Evolutionary conservation across 2,329 filamentous ascomycete genomes (phyloP), one percentile per base, ranked within the genome.

Genomic region (Cordyceps javanica): DNA sequence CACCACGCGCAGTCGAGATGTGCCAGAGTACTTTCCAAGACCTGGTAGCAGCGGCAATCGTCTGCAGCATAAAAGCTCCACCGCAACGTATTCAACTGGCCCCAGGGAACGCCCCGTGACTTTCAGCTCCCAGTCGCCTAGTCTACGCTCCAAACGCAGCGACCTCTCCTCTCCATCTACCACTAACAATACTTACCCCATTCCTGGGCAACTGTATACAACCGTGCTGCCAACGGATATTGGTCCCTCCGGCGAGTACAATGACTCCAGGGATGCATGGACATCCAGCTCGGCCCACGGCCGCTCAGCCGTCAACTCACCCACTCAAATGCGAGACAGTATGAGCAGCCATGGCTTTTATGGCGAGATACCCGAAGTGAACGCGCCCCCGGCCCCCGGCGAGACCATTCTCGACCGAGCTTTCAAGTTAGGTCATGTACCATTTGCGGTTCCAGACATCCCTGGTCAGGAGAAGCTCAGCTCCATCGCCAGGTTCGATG

Each of bases 361-460:
- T 19, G 64, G 66, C 13, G 66, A 70, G 13, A 65, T 75, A 9
- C 63, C 74, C 2, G 72, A 77, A 41, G 76, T 77, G 1, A 76
- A 75, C 63, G 79, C 81, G 0, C 81, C 82, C 0, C 78, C 80
- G 2, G 71, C 69, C 0, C 81, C 80, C 2, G 77, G 84, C 16
- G 84, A 88, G 68, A 86, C 85, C 0, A 87, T 88, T 53, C 69
- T 87, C n/a, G 85, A 88, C 66, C 73, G 85, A 39, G 85, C 85
- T 0, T 87, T 88, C 63, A 82, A 85, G 63, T 70, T 87, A 70
- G 76, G 81, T 9, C 82, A 75, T 58, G 85, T 87, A 34, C 84
- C 84, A 16, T 84, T 84, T 6, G 81, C 81, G 2, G 82, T 84
- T 11, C 70, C 72, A 8, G 74, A 79, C 51, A 63, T 76, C 2